These are phyloP conservation scores for Cercospora zeina DNA, from an alignment of 2,329 filamentous ascomycete genomes.

Conservation along the genomic window DNA sequence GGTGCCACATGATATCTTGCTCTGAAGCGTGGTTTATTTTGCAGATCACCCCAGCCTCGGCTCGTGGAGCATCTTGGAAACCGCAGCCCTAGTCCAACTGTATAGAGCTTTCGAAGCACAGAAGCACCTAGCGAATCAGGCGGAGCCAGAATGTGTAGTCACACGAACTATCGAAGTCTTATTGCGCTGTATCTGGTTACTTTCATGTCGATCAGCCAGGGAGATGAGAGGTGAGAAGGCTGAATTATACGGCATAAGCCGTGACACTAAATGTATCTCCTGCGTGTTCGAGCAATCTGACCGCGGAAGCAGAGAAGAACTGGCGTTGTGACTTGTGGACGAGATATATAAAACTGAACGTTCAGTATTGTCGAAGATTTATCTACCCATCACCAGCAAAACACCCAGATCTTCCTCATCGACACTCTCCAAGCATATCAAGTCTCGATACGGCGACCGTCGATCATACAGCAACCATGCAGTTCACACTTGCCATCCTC, in stretches of 20 bases:
- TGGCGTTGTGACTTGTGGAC: background rate
- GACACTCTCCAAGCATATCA: background rate
- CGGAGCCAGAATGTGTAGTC: background rate
- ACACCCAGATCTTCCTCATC: background rate
- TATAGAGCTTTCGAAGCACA: background rate
- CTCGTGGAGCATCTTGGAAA: background rate
- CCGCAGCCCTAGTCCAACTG: background rate
- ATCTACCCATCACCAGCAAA: background rate
- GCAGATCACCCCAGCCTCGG: constrained; percentile 12
- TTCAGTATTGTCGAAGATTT: background rate
- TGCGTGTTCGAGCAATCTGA: background rate
- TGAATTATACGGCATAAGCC: background rate
- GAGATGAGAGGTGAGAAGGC: background rate
- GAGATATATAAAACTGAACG: background rate
- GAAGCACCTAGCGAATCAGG: background rate
- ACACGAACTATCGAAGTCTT: constrained; percentile 3
- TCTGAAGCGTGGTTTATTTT: background rate
- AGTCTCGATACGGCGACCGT: background rate
- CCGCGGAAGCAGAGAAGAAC: background rate
- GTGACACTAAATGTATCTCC: background rate
- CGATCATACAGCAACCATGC: constrained; percentile 1
- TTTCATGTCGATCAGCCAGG: background rate
- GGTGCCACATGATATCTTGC: background rate
- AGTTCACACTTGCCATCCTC: constrained; percentile 11
- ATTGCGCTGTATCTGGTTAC: background rate